phyloP scores from a whole-genome alignment of 164 flowering plant species.

The Piper betle region DNA sequence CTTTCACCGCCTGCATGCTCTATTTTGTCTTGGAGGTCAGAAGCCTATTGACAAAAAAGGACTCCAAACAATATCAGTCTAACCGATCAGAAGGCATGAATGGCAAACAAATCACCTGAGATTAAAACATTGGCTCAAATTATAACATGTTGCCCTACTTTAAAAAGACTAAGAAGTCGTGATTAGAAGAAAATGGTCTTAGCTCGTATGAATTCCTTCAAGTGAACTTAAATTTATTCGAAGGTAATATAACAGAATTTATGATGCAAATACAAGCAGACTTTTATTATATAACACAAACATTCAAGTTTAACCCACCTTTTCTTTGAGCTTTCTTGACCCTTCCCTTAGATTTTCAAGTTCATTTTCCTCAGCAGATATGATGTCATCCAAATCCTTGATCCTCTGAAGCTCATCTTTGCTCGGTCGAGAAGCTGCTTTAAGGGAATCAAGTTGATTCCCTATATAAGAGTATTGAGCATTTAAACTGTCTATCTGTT shows the following conservation, averaged over 20 bases:
- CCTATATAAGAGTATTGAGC: slow-evolving; percentile 49
- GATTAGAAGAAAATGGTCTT: not conserved
- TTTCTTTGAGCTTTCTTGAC: slow-evolving; percentile 67
- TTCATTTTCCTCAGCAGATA: slow-evolving; percentile 63
- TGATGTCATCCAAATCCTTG: slow-evolving; percentile 38
- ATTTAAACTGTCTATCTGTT: slow-evolving; percentile 71
- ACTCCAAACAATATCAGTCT: not conserved
- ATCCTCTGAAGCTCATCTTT: slow-evolving; percentile 60
- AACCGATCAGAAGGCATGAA: not conserved
- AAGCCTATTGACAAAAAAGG: slow-evolving; percentile 34
- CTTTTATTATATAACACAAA: not conserved
- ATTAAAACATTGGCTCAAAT: no score
- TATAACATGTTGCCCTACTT: no score
- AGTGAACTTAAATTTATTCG: no score
- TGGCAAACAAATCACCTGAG: no score
- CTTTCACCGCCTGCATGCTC: slow-evolving; percentile 97
- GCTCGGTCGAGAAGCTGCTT: slow-evolving; percentile 61
- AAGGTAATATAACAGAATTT: no score
- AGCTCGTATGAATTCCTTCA: no score
- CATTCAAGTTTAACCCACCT: slow-evolving; percentile 28
- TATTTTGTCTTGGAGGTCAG: slow-evolving; percentile 65
- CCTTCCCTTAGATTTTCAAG: slow-evolving; percentile 46
- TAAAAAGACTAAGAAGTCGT: not conserved
- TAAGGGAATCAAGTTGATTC: slow-evolving; percentile 67
- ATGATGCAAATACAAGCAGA: not conserved